Base-by-base conservation (phyloP, 2,329 filamentous ascomycete species). In the Penicillium capsulatum region DNA sequence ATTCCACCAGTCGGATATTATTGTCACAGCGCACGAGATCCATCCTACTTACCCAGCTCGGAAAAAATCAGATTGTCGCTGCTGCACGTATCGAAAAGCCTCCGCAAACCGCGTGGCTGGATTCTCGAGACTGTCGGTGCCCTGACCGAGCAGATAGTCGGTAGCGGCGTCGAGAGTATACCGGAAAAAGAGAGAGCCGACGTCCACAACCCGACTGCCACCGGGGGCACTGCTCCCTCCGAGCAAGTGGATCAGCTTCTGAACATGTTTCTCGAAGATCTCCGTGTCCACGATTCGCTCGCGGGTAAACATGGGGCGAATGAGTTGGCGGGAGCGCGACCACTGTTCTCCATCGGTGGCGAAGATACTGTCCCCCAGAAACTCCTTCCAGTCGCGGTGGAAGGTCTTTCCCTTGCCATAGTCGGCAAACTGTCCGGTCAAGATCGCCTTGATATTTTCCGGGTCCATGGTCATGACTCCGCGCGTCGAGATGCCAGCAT, bases 361-460 rank as follows among this genome's bases (percentile, higher is more conserved):
- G 64, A 86, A 88, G 70, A 86, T 87, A 68, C 83, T 82, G 59
- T 94, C 81, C n/a, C 89, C 89, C 14, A 95, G 69, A 51, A 94
- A 94, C 10, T 81, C 77, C 41, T 78, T 73, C 83, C 84, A 94
- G 36, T 89, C 83, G 7, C 65, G 53, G 54, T 90, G 83, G 67
- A 94, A 94, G 15, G 55, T 22, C 36, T 65, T 53, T 7, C 89
- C 89, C 66, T 95, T 95, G 48, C 89, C 90, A 59, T 82, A 96
- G 58, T 94, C 86, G 28, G 68, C 67, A 58, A 96, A 96, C 58
- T 95, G 87, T 1, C 83, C 84, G 0, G 89, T 86, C n/a, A 96
- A 72, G 15, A 96, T 75, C 4, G 90, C 86, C 64, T 95, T 94
- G 69, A 94, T 84, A 59, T 95, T 95, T 57, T 94, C 87, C 0